phyloP scores from a whole-genome alignment of 2,329 filamentous ascomycete species.

The Epichloe brachyelytri region DNA sequence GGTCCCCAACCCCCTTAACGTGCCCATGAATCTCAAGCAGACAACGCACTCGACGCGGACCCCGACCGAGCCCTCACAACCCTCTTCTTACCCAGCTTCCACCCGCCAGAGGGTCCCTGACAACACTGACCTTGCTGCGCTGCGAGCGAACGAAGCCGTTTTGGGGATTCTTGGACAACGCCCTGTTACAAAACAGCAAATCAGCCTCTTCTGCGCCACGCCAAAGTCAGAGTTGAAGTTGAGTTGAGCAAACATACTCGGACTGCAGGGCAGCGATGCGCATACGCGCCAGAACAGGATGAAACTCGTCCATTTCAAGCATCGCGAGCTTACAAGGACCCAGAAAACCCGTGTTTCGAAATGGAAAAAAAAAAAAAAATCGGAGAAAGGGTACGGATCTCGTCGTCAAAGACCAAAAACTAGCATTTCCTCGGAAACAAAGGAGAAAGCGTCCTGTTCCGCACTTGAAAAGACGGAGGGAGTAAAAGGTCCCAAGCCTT shows the following conservation, averaged over 20 bases:
- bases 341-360: no score
- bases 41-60: constrained; percentile 2
- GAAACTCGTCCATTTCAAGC: constrained; percentile 8
- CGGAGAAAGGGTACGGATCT: background rate
- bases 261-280: constrained; percentile 35
- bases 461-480: background rate
- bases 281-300: constrained; percentile 29
- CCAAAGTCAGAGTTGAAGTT: background rate
- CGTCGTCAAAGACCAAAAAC: background rate
- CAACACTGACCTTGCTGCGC: constrained; percentile 13
- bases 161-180: constrained; percentile 2
- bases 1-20: no score
- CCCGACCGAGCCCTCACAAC: constrained; percentile 12
- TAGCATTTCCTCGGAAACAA: background rate
- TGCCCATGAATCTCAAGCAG: background rate
- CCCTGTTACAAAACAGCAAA: background rate
- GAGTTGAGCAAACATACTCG: constrained; percentile 24
- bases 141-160: constrained; percentile 12
- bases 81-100: constrained; percentile 12
- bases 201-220: no score
- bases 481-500: no score
- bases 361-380: no score
- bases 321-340: background rate
- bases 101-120: constrained; percentile 8
- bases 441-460: background rate